Evolutionary conservation across 2,329 filamentous ascomycete species (phyloP), one percentile per base, ranked within the genome.

Genomic region (Metarhizium album): DNA sequence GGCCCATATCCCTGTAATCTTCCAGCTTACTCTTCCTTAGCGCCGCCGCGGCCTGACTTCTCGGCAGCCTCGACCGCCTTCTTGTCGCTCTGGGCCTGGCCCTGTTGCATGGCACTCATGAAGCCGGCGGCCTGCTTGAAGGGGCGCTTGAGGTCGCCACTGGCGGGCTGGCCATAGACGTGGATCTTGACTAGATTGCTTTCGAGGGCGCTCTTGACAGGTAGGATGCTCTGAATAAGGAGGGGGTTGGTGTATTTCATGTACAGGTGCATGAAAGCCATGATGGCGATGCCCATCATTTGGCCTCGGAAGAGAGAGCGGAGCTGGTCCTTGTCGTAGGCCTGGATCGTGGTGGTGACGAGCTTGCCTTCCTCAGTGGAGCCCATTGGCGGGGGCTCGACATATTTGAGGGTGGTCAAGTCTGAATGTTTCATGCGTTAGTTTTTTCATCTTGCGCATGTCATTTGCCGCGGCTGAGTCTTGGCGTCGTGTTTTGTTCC

Each of bases 161-260:
- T 80, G 40, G 93, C 91, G 38, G 91, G 82, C 70, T 93, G 76
- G 63, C 90, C 90, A 57, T 90, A 86, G 57, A 98, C 60, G 73
- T 97, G 87, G 65, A 98, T 91, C 82, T 97, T 96, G 77, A 93
- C 81, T 62, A 96, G 76, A 78, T 96, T 97, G 74, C 85, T 80
- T 78, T 98, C 93, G 70, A 98, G 80, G 45, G 90, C 91, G 67
- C 86, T 80, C 84, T 98, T 98, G 71, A 97, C 78, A 33, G 93
- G 93, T 66, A 98, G 93, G 74, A 98, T 95, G 69, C 87, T 94
- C 82, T 98, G 93, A 75, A 98, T 95, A 64, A 96, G 77, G 48
- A 98, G 87, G 42, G 93, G 93, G 83, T 97, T 98, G 75, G 90
- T 97, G 84, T 97, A 98, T 71, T 96, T 90, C 79, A 98, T 87